Percentiles rank a stretch among this genome's conserved stretches.
Evolutionary conservation across 1,284 basidiomycete genomes (phyloP).

Genomic region (Trichosporon sp.): DNA sequence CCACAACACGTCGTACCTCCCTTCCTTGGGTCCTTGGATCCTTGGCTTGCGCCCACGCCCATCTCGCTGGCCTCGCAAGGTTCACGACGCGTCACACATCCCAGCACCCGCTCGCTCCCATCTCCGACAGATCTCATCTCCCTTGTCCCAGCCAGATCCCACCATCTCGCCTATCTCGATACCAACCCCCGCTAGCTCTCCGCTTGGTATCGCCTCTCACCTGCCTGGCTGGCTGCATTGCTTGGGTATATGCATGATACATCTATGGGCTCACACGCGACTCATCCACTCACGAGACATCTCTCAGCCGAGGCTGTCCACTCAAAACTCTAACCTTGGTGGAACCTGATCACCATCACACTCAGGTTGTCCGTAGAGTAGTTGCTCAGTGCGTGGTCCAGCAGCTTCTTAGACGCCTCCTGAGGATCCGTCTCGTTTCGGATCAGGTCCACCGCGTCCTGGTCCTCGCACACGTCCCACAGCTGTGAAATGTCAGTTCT

Average conservation of each 20-base stretch:
- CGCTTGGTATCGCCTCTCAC: neutral
- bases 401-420: slow-evolving; percentile 68
- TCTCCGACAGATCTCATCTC: no score
- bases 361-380: slow-evolving; percentile 25
- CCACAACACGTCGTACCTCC: no score
- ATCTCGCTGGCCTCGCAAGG: neutral
- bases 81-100: neutral
- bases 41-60: neutral
- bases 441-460: slow-evolving; percentile 83
- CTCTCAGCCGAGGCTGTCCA: neutral
- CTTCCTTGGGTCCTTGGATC: neutral
- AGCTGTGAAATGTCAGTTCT: slow-evolving; percentile 57
- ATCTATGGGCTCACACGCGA: neutral
- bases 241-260: neutral
- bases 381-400: slow-evolving; percentile 79
- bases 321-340: neutral
- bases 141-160: neutral
- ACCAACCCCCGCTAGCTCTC: neutral
- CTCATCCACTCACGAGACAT: neutral
- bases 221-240: neutral
- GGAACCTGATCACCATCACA: slow-evolving; percentile 19
- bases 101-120: neutral
- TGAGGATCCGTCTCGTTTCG: slow-evolving; percentile 72
- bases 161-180: neutral
- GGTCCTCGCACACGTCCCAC: slow-evolving; percentile 94